phyloP scores from a whole-genome alignment of 1,284 basidiomycete species.

The Anthracocystis panici-leucophaei region DNA sequence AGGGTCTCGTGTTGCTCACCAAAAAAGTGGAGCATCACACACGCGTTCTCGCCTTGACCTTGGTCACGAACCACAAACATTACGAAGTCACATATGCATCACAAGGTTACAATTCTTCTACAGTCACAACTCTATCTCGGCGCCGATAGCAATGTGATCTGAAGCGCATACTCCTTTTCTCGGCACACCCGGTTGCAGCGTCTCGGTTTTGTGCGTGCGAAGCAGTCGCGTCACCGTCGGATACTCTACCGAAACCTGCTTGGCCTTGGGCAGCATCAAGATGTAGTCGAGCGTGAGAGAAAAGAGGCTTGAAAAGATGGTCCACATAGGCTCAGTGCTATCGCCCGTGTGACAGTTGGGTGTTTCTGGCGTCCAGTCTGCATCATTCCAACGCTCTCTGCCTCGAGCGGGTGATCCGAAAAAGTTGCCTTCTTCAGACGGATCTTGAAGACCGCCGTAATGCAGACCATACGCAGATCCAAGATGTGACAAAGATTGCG shows the following conservation, averaged over 20 bases:
- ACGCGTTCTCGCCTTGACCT: background rate
- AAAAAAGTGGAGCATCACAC: constrained; percentile 7
- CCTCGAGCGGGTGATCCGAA: constrained; percentile 49
- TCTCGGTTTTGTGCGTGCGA: constrained; percentile 76
- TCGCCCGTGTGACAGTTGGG: constrained; percentile 55
- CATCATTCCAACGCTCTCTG: constrained; percentile 62
- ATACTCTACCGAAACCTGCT: constrained; percentile 16
- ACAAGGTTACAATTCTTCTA: background rate
- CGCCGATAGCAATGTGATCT: constrained; percentile 84
- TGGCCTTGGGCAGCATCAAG: constrained; percentile 73
- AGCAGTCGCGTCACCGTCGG: constrained; percentile 76
- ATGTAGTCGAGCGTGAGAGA: constrained; percentile 77
- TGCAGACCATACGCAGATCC: constrained; percentile 72
- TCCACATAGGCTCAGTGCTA: constrained; percentile 67
- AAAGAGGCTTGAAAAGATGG: constrained; percentile 65
- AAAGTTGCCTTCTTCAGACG: constrained; percentile 51
- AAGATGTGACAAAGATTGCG: constrained; percentile 6
- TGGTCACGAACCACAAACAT: constrained; percentile 1
- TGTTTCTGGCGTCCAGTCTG: constrained; percentile 37
- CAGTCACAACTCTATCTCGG: constrained; percentile 50
- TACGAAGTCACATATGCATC: no score
- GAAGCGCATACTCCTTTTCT: constrained; percentile 82
- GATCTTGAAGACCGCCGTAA: constrained; percentile 64
- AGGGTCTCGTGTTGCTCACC: constrained; percentile 2
- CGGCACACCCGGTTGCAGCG: constrained; percentile 82